Evolutionary conservation across 2,329 filamentous ascomycete genomes (phyloP), one percentile per base, ranked within the genome.

Genomic region (Hypoxylon sp.): DNA sequence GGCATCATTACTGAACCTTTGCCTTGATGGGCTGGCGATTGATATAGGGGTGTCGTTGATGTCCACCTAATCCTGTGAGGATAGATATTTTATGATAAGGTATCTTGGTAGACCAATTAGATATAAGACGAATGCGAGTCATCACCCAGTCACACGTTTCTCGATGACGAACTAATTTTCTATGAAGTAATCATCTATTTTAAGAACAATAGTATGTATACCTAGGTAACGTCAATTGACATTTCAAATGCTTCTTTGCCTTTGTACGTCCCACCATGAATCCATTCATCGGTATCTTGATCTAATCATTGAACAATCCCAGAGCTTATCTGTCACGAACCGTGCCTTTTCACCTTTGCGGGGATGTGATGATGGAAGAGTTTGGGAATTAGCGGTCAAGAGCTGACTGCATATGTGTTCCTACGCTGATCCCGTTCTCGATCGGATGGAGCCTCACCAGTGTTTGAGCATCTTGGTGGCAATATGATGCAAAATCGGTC

Each of bases 381-480:
- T 17, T 29, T 26, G 46, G 46, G 47, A 57, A 61, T 53, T 44
- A 48, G 46, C 53, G 33, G 53, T 48, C 52, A 53, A 35, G 35
- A 19, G 56, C 44, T 50, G 50, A 60, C 55, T 62, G 35, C 52
- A 58, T 58, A 37, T 48, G 42, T 60, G 54, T 60, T 56, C 31
- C 47, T 51, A 2, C 48, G 58, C 44, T 58, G 67, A 59, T 69
- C 66, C 42, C 48, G 39, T 46, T 31, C 17, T 57, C 37, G 37
- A 59, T 44, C 31, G 31, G 46, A 51, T 54, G 39, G 53, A 62
- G 37, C 51, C 37, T 46, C 42, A 50, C 33, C n/a, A 24, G 19
- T 10, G 3, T 47, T 48, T 39, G 17, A 44, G 26, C 13, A 22
- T 26, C 33, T 58, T 50, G 5, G 24, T 31, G 31, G 29, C 24